Conservation (phyloP, 805 yeast genomes). For the Nakazawaea populi region DNA sequence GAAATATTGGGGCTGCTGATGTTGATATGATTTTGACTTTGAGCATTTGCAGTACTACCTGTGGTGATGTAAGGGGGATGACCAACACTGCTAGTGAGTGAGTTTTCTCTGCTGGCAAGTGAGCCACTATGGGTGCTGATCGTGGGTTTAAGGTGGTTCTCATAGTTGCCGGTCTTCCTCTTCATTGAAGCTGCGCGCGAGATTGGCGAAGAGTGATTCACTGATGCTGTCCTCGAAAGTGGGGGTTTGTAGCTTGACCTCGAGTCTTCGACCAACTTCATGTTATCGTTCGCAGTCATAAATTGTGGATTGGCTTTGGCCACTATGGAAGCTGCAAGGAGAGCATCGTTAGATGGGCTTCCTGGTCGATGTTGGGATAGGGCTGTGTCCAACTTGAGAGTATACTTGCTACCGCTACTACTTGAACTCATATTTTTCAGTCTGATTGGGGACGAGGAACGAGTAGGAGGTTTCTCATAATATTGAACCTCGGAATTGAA, state of each 20-base stretch:
- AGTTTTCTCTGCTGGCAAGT: not conserved
- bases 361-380: not conserved
- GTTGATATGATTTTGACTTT: not conserved
- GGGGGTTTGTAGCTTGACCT: not conserved
- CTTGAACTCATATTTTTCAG: not conserved
- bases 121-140: not conserved
- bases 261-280: not conserved
- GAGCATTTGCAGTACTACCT: not conserved
- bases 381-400: not conserved
- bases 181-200: not conserved
- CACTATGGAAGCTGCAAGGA: constrained; percentile 30
- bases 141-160: not conserved
- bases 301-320: constrained; percentile 23
- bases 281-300: constrained; percentile 14
- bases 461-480: not conserved
- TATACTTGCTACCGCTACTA: not conserved
- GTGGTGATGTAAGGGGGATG: constrained; percentile 1
- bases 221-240: not conserved
- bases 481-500: too few relatives aligned
- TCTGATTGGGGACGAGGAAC: not conserved
- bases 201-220: not conserved
- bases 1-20: not conserved
- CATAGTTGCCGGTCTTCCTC: not conserved
- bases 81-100: not conserved
- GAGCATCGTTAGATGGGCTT: constrained; percentile 24